Evolutionary conservation across 106 monocot genomes (phyloP).

Genomic region (Allium fistulosum): DNA sequence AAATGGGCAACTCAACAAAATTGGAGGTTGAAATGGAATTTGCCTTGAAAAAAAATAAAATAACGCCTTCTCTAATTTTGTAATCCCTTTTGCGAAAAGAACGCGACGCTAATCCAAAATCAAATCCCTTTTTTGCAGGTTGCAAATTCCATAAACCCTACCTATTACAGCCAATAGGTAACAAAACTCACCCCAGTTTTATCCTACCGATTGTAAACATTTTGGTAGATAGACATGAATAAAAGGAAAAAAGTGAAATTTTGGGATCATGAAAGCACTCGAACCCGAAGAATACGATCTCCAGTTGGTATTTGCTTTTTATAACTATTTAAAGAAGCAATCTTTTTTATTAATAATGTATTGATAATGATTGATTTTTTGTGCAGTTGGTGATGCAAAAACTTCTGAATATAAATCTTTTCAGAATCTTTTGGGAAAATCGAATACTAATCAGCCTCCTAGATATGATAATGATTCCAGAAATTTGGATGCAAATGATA

Average conservation of each 20-base stretch:
- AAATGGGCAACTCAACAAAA: too few relatives aligned
- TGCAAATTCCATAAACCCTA: too few relatives aligned
- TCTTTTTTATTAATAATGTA: background rate
- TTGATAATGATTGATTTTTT: background rate
- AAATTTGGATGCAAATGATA: background rate
- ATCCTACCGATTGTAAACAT: too few relatives aligned
- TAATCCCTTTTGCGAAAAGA: too few relatives aligned
- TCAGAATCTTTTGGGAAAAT: constrained; percentile 14
- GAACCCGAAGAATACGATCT: background rate
- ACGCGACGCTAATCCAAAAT: too few relatives aligned
- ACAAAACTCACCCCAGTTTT: too few relatives aligned
- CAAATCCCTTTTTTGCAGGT: too few relatives aligned
- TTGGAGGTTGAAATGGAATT: too few relatives aligned
- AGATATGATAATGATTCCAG: constrained; percentile 3
- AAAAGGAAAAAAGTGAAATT: constrained; percentile 4
- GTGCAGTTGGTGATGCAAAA: constrained; percentile 17
- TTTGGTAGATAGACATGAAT: background rate
- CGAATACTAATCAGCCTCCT: background rate
- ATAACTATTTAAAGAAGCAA: background rate
- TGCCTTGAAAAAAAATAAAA: too few relatives aligned
- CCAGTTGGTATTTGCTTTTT: background rate
- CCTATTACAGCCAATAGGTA: too few relatives aligned
- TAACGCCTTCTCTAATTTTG: too few relatives aligned
- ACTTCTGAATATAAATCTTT: constrained; percentile 23
- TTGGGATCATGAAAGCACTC: background rate